Conservation (phyloP, 441 rosid species). For the Eruca vesicaria region DNA sequence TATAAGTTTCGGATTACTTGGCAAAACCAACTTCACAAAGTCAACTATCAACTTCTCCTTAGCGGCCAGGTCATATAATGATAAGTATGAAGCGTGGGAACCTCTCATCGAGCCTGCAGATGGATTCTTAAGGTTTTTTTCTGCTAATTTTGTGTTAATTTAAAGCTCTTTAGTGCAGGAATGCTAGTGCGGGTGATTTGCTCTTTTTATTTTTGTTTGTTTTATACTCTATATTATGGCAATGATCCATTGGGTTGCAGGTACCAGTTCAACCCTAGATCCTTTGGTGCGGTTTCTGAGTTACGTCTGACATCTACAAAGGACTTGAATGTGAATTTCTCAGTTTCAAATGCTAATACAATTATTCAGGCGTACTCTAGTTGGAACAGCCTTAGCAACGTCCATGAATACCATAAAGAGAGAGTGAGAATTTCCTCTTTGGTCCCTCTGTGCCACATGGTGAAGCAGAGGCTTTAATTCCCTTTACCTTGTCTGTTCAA, state of each 20-base stretch:
- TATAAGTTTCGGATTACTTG: constrained; percentile 73
- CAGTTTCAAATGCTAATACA: constrained; percentile 88
- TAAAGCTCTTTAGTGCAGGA: neutral
- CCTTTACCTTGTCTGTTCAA: constrained; percentile 17
- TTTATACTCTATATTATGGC: constrained; percentile 18
- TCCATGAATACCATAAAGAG: constrained; percentile 49
- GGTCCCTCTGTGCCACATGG: constrained; percentile 9
- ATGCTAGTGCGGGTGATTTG: constrained; percentile 7
- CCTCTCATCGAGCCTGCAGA: constrained; percentile 95
- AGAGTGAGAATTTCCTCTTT: constrained; percentile 44
- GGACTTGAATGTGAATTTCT: constrained; percentile 86
- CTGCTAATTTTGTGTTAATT: neutral
- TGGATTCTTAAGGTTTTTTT: constrained; percentile 63
- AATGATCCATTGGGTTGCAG: constrained; percentile 47
- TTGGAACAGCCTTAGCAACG: constrained; percentile 82
- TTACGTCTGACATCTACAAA: constrained; percentile 71
- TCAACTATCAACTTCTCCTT: constrained; percentile 82
- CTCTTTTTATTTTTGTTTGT: constrained; percentile 12
- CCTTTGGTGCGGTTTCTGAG: constrained; percentile 82
- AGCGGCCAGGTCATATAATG: constrained; percentile 91
- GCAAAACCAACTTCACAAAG: constrained; percentile 63
- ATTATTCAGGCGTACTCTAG: constrained; percentile 96
- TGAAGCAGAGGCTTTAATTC: constrained; percentile 11
- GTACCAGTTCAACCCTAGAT: constrained; percentile 78
- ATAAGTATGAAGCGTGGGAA: constrained; percentile 95